A percentile compares a stretch with the other conserved stretches of the same genome.
Evolutionary conservation across 129 eudicot species (phyloP).

Genomic region (Flaveria ramosissima): DNA sequence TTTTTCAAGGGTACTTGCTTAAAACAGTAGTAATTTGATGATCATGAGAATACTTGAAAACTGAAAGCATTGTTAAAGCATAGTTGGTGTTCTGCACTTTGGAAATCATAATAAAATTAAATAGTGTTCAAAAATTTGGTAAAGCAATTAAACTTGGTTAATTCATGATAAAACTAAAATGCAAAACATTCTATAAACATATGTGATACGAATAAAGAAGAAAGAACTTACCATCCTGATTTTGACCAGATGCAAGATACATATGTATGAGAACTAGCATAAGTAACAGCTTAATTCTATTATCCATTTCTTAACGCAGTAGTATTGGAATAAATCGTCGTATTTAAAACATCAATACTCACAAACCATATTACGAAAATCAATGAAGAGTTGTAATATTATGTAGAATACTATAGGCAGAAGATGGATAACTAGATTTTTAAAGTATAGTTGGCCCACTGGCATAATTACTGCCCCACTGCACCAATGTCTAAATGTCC

Average conservation of each 20-base stretch:
- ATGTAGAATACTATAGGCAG: slow-evolving; percentile 18
- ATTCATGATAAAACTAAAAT: background rate
- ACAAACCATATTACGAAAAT: slow-evolving; percentile 22
- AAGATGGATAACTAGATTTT: slow-evolving; percentile 15
- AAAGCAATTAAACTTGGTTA: background rate
- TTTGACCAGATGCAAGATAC: slow-evolving; percentile 37
- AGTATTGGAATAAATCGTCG: slow-evolving; percentile 4
- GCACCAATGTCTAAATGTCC: slow-evolving; percentile 25
- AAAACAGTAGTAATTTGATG: background rate
- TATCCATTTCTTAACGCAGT: slow-evolving; percentile 28
- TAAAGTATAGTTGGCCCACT: slow-evolving; percentile 27
- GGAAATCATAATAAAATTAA: background rate
- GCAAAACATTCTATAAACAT: background rate
- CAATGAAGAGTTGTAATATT: background rate
- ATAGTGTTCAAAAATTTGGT: background rate
- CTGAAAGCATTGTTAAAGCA: background rate
- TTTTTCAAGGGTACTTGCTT: background rate
- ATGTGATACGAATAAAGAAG: background rate
- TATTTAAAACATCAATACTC: slow-evolving; percentile 20
- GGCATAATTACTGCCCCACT: slow-evolving; percentile 28
- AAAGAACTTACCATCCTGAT: slow-evolving; percentile 35
- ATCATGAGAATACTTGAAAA: background rate
- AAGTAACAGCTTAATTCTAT: slow-evolving; percentile 31
- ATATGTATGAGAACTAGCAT: slow-evolving; percentile 31
- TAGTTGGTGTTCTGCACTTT: background rate